phyloP scores from a whole-genome alignment of 1,284 basidiomycete species.

The Kwoniella shivajii region DNA sequence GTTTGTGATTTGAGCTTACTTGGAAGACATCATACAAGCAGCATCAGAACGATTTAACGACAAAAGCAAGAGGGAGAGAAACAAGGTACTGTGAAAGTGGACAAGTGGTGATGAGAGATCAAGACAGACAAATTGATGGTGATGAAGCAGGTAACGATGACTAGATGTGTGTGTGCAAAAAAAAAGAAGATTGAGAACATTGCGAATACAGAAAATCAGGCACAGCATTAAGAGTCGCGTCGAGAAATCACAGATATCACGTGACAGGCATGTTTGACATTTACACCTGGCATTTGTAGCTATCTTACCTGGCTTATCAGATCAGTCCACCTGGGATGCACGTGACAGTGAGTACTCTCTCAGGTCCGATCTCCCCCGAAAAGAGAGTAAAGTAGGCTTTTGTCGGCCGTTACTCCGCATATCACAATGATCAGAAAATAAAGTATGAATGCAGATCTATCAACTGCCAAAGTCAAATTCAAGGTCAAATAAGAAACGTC shows the following conservation, averaged over 20 bases:
- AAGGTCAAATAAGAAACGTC: too few relatives aligned
- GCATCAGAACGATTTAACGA: not conserved
- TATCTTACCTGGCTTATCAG: too few relatives aligned
- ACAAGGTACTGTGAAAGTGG: not conserved
- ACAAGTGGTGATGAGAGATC: not conserved
- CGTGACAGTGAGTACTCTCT: not conserved
- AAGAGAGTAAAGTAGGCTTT: too few relatives aligned
- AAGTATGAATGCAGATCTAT: too few relatives aligned
- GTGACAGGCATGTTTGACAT: not conserved
- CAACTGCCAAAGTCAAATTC: too few relatives aligned
- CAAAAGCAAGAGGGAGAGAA: not conserved
- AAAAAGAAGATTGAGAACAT: constrained; percentile 4
- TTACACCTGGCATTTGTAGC: not conserved
- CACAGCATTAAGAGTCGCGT: constrained; percentile 9
- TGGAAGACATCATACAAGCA: constrained; percentile 3
- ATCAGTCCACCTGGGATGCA: too few relatives aligned
- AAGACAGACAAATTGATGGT: not conserved
- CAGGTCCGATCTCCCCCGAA: not conserved
- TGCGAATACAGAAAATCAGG: constrained; percentile 3
- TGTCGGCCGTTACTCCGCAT: too few relatives aligned
- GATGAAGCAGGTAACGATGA: not conserved
- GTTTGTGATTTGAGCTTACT: constrained; percentile 1
- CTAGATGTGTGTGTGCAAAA: not conserved
- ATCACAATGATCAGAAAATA: too few relatives aligned
- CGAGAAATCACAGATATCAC: constrained; percentile 8